These are phyloP conservation scores for Yamadazyma endophytica DNA, from an alignment of 805 yeast genomes.

Conservation along the genomic window DNA sequence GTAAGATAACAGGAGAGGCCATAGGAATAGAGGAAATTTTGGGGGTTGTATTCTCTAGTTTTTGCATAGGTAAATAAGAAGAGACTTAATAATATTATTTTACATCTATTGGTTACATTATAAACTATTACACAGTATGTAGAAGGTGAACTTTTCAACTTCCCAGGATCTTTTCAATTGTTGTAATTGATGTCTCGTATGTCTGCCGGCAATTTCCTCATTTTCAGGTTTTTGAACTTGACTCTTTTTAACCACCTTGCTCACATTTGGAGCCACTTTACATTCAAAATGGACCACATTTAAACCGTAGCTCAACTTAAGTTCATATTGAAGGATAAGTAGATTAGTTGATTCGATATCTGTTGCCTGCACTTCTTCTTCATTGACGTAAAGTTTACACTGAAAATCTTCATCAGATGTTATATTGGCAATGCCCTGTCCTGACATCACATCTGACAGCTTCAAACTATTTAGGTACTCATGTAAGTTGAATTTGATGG, in stretches of 20 bases:
- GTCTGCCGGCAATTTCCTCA: slow-evolving; percentile 35
- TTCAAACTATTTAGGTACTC: slow-evolving; percentile 26
- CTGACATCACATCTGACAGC: slow-evolving; percentile 27
- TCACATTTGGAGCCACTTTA: slow-evolving; percentile 36
- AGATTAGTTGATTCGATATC: slow-evolving; percentile 22
- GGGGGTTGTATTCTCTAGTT: slow-evolving; percentile 86
- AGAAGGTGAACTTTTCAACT: slow-evolving; percentile 36
- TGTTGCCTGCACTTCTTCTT: slow-evolving; percentile 30
- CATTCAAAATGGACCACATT: slow-evolving; percentile 38
- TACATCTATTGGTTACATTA: slow-evolving; percentile 6
- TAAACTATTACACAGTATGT: slow-evolving; percentile 24
- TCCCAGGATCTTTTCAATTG: slow-evolving; percentile 44
- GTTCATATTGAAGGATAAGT: slow-evolving; percentile 30
- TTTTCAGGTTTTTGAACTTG: slow-evolving; percentile 16
- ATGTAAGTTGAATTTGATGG: slow-evolving; percentile 34
- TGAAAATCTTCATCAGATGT: slow-evolving; percentile 40
- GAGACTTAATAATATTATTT: background rate
- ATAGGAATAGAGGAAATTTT: slow-evolving; percentile 87
- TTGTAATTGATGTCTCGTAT: slow-evolving; percentile 43
- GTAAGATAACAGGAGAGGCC: slow-evolving; percentile 85
- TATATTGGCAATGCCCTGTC: slow-evolving; percentile 26
- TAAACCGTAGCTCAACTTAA: slow-evolving; percentile 37
- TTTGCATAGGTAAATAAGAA: slow-evolving; percentile 84
- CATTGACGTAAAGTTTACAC: slow-evolving; percentile 34
- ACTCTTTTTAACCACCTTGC: slow-evolving; percentile 30